A percentile compares a stretch with the other conserved stretches of the same genome.
These are phyloP conservation scores for Phylloporus sp. DNA, from an alignment of 768 basidiomycete species.

Conservation along the genomic window DNA sequence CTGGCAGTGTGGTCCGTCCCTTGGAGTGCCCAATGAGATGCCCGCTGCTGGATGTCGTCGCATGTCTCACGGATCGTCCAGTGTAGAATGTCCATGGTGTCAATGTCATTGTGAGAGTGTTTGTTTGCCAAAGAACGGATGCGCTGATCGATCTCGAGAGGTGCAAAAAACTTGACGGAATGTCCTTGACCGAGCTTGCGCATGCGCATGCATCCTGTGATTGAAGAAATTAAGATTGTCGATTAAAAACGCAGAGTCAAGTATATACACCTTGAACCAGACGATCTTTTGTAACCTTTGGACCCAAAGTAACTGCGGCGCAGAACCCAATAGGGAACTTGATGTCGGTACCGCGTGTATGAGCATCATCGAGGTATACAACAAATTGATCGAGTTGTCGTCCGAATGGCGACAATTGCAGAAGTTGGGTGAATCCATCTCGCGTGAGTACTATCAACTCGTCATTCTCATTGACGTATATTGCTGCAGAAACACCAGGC, in stretches of 20 bases:
- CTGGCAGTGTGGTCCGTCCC: conserved; percentile 8
- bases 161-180: conserved; percentile 42
- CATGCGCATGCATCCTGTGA: conserved; percentile 48
- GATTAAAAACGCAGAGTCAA: too few relatives aligned
- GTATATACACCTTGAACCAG: conserved; percentile 26
- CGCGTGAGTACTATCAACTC: neutral
- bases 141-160: conserved; percentile 33
- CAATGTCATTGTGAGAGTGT: neutral
- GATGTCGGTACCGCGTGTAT: conserved; percentile 34
- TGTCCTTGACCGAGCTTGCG: conserved; percentile 43
- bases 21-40: conserved; percentile 40
- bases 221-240: neutral
- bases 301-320: conserved; percentile 33
- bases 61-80: conserved; percentile 45
- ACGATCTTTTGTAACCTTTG: conserved; percentile 32
- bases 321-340: conserved; percentile 27
- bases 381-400: conserved; percentile 27
- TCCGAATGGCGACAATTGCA: neutral
- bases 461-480: neutral
- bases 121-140: conserved; percentile 26
- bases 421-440: neutral
- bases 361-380: conserved; percentile 33
- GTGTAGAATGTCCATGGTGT: conserved; percentile 32
- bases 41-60: conserved; percentile 33
- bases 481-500: neutral